Evolutionary conservation across 139 green algal genomes (phyloP), one percentile per base, ranked within the genome.

Genomic region (Haematococcus sp.): DNA sequence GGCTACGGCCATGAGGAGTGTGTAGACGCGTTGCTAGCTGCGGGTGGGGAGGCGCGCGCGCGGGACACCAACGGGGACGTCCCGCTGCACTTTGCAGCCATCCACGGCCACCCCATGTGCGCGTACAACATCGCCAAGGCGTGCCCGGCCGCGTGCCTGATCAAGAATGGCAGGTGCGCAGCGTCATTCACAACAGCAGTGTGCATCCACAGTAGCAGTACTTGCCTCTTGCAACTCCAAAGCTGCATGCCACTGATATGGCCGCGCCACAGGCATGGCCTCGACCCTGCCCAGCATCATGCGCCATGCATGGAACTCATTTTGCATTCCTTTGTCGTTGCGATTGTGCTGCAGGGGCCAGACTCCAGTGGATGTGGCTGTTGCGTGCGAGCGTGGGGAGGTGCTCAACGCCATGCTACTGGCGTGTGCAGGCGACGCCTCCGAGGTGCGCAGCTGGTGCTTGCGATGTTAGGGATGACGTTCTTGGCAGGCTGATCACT

Each of bases 371-470:
- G 83, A 93, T 20, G 75, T 89, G 27, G 88, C 88, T 23, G 74
- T 76, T 32, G 74, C 82, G 22, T 82, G 75, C 23, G 78, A 83
- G 7, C 76, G 81, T 28, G 83, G 84, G 11, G 79, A 94, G 76
- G 87, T 93, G 58, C 75, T 93, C 43, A 94, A 94, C 63, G 89
- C 89, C 0, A 87, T 94, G 87, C 84, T 94, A 73, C 82, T 94
- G 30, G 89, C 83, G 2, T 94, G 89, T 67, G 70, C 87, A 2
- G 81, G 79, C 0, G 76, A 85, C 43, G 65, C 22, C 74, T 54
- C 11, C 33, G 20, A 27, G 76, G 75, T 25, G 33, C 61, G 3
- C 20, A 20, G 22, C 52, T 7, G 7, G 11, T n/a, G n/a, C n/a
- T n/a, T n/a, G n/a, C n/a, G n/a, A n/a, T n/a, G n/a, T n/a, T n/a